Conservation (phyloP, 768 basidiomycete species). For the Lactarius indigo region DNA sequence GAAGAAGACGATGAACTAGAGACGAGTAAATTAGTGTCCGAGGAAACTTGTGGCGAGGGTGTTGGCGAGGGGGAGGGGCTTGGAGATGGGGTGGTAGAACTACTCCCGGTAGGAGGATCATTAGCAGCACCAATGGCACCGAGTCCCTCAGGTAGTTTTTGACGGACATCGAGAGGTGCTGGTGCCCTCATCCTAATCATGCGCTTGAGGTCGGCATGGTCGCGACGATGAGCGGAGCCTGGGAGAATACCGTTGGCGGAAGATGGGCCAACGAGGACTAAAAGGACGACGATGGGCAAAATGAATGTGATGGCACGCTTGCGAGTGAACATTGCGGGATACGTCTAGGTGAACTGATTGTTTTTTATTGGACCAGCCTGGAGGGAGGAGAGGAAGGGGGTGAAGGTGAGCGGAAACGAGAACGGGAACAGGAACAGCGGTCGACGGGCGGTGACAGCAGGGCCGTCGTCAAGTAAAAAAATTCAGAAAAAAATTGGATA, state of each 20-base stretch:
- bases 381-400: neutral
- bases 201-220: conserved; percentile 58
- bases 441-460: too few species aligned
- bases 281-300: conserved; percentile 53
- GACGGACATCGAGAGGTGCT: conserved; percentile 19
- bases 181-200: conserved; percentile 65
- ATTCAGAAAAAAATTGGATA: neutral
- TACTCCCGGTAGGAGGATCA: conserved; percentile 34
- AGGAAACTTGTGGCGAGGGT: conserved; percentile 16
- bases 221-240: conserved; percentile 41
- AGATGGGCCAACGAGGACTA: conserved; percentile 43
- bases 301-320: conserved; percentile 59
- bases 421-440: neutral
- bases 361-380: conserved; percentile 21
- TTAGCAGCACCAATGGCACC: conserved; percentile 18
- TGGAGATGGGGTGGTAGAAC: conserved; percentile 18
- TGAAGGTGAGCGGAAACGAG: neutral
- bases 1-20: conserved; percentile 13
- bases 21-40: conserved; percentile 9
- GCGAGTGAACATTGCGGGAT: conserved; percentile 46
- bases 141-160: neutral
- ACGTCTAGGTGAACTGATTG: conserved; percentile 3
- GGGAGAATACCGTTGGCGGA: conserved; percentile 45
- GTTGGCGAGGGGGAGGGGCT: conserved; percentile 18
- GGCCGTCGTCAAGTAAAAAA: neutral